A percentile compares a stretch with the other conserved stretches of the same genome.
Conservation (phyloP, 2,329 filamentous ascomycete genomes). For the Hypoxylon sp. region DNA sequence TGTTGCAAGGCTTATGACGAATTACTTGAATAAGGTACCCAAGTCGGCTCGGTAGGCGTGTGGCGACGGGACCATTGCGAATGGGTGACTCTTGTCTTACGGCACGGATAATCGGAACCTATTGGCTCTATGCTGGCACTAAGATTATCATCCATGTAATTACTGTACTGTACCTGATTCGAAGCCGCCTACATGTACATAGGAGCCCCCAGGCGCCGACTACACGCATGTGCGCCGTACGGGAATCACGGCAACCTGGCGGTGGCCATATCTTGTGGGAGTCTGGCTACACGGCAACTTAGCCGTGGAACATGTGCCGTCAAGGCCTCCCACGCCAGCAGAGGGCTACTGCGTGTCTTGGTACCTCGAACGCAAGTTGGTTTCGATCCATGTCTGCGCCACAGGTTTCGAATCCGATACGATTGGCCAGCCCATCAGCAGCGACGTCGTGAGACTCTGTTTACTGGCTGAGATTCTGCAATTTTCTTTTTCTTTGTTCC, state of each 20-base stretch:
- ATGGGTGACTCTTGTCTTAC: slow-evolving; percentile 18
- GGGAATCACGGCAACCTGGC: slow-evolving; percentile 26
- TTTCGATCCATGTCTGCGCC: not conserved
- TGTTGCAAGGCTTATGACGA: slow-evolving; percentile 19
- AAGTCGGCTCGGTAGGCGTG: too few species aligned
- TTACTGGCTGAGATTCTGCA: slow-evolving; percentile 9
- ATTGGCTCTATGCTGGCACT: not conserved
- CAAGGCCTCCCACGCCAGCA: slow-evolving; percentile 21
- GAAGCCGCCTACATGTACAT: too few species aligned
- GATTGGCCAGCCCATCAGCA: slow-evolving; percentile 12
- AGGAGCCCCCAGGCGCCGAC: too few species aligned
- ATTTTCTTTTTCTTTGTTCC: not conserved
- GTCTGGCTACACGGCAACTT: slow-evolving; percentile 6
- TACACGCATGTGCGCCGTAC: slow-evolving; percentile 10
- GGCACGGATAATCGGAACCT: slow-evolving; percentile 35
- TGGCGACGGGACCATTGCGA: slow-evolving; percentile 17
- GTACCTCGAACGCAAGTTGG: not conserved
- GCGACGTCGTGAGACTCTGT: slow-evolving; percentile 1
- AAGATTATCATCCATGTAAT: slow-evolving; percentile 7
- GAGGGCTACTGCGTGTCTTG: slow-evolving; percentile 30
- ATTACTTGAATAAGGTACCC: slow-evolving; percentile 19
- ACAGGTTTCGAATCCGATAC: slow-evolving; percentile 1
- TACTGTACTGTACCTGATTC: not conserved
- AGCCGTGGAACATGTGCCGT: slow-evolving; percentile 22
- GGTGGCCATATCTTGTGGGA: not conserved